A percentile compares a stretch with the other conserved stretches of the same genome.
Conservation (phyloP, 2,329 filamentous ascomycete genomes). For the Botrytis tulipae region DNA sequence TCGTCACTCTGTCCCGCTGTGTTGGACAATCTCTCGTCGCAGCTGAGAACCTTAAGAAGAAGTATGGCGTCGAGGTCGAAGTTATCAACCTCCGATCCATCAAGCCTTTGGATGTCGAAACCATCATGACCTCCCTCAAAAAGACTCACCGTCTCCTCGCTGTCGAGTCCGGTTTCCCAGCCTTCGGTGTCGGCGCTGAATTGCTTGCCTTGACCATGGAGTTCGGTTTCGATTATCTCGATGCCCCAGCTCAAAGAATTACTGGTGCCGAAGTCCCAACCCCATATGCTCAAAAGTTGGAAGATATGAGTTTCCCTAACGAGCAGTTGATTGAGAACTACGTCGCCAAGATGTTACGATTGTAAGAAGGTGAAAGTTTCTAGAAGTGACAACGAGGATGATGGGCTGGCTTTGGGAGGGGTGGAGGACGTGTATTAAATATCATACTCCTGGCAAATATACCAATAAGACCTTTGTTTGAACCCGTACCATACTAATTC, state of each 20-base stretch:
- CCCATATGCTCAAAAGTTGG: constrained; percentile 87
- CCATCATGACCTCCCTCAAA: constrained; percentile 96
- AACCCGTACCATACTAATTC: not conserved
- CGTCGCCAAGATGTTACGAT: constrained; percentile 80
- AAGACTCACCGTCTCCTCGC: constrained; percentile 91
- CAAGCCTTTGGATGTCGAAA: constrained; percentile 93
- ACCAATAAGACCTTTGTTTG: constrained; percentile 17
- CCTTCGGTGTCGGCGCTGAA: constrained; percentile 89
- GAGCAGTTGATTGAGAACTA: constrained; percentile 85
- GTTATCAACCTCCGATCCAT: constrained; percentile 97
- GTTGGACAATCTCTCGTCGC: constrained; percentile 89
- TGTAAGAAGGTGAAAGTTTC: constrained; percentile 50
- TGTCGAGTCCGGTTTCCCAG: constrained; percentile 94
- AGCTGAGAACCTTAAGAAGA: constrained; percentile 89
- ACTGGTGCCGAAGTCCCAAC: constrained; percentile 97
- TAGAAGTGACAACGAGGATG: constrained; percentile 4
- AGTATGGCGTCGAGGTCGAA: constrained; percentile 93
- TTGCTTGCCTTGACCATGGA: constrained; percentile 94
- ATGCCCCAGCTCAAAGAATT: constrained; percentile 88
- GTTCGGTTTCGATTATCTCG: constrained; percentile 96
- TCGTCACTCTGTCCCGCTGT: constrained; percentile 91
- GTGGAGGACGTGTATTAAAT: constrained; percentile 15
- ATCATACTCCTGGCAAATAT: constrained; percentile 18
- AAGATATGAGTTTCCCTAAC: constrained; percentile 93
- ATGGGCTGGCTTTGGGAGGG: not conserved